Evolutionary conservation across 78 protist species (phyloP), one percentile per base, ranked within the genome.

Genomic region (Dictyostelium purpureum): DNA sequence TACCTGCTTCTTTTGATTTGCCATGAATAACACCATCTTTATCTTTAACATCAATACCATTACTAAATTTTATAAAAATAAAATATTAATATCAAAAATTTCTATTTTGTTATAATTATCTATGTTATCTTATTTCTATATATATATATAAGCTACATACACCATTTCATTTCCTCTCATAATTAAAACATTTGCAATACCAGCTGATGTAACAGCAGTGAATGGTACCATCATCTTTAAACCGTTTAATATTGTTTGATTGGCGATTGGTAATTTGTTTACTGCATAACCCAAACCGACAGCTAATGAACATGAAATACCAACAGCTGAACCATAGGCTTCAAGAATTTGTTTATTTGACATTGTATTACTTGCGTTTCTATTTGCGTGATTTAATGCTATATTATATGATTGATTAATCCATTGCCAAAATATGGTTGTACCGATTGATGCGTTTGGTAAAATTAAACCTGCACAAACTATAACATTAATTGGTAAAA

Each of bases 361-460:
- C 94, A 79, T 81, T 73, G 66, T 31, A 43, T 91, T 91, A 43
- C 91, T 81, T 51, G 95, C 95, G 81, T 91, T 91, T 69, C 95
- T 82, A 85, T 91, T 91, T 31, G 95, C 87, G 57, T 91, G 90
- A 59, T 91, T 91, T 47, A 91, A 67, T 47, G 93, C 89, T 45
- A 81, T 91, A 85, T 91, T 91, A 78, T 89, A 94, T 76, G 95
- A 89, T 63, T 94, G 96, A 75, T 94, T 94, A n/a, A 94, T 85
- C 94, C 94, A 94, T 79, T 94, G 96, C 94, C 94, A 94, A 77
- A 94, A 94, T 19, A 88, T 70, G 31, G 87, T 82, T 52, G 93
- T 51, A 19, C 89, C 89, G 16, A 80, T 67, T 40, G 83, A 56
- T 43, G 95, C 54, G 33, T 67, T 73, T 38, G 95, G 91, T 57